phyloP scores from a whole-genome alignment of 805 yeast species.

The Ogataea parapolymorpha region DNA sequence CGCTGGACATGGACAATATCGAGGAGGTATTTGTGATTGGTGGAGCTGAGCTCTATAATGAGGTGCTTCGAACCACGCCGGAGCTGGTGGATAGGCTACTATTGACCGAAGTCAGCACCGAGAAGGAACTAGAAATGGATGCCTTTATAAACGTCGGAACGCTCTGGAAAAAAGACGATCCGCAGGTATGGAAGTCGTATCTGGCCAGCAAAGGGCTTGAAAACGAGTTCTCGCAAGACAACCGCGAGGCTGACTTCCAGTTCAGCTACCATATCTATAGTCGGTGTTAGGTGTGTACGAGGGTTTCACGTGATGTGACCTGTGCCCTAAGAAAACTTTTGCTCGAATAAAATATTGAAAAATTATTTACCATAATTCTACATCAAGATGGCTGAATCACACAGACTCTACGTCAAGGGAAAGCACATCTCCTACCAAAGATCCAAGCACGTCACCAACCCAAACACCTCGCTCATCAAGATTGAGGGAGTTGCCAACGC shows the following conservation, averaged over 20 bases:
- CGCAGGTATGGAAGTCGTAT: conserved; percentile 34
- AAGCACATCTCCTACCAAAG: conserved; percentile 99
- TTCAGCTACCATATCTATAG: conserved; percentile 25
- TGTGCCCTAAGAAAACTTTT: conserved; percentile 6
- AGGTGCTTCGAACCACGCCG: conserved; percentile 30
- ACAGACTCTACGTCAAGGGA: conserved; percentile 99
- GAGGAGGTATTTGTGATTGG: conserved; percentile 82
- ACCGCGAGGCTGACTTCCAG: conserved; percentile 38
- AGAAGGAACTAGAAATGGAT: conserved; percentile 55
- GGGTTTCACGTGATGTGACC: conserved; percentile 7
- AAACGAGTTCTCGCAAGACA: conserved; percentile 31
- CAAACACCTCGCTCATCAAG: conserved; percentile 94
- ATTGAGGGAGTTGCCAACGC: conserved; percentile 92
- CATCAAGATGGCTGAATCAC: conserved; percentile 86
- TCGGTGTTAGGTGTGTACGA: conserved; percentile 6
- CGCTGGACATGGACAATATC: conserved; percentile 32
- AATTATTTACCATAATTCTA: conserved; percentile 11
- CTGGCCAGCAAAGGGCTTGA: conserved; percentile 37
- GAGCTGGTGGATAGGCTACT: conserved; percentile 51
- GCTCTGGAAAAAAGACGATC: conserved; percentile 38
- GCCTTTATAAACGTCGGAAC: conserved; percentile 52
- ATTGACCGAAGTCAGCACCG: conserved; percentile 62
- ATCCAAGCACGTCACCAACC: conserved; percentile 97
- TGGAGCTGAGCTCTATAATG: conserved; percentile 82
- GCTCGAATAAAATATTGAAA: conserved; percentile 11